phyloP scores from a whole-genome alignment of 768 basidiomycete species.

The Suillus plorans region DNA sequence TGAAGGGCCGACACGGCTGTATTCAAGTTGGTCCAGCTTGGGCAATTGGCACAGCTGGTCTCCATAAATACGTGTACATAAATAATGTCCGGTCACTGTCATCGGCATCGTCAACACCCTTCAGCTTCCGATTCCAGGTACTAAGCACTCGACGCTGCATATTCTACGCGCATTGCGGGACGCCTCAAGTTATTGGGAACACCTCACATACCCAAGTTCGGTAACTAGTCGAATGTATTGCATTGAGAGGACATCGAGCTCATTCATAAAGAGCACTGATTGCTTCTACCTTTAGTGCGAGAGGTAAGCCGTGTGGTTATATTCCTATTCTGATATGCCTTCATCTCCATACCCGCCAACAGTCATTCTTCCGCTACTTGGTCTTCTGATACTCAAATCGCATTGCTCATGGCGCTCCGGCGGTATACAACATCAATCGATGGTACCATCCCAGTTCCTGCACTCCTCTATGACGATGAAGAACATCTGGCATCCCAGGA shows the following conservation, averaged over 20 bases:
- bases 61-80: background rate
- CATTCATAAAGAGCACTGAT: background rate
- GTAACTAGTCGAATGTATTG: background rate
- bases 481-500: slow-evolving; percentile 72
- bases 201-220: background rate
- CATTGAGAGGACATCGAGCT: background rate
- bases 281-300: background rate
- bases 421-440: slow-evolving; percentile 60
- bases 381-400: background rate
- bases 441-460: slow-evolving; percentile 75
- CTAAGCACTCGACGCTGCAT: background rate
- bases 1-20: background rate
- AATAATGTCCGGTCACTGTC: background rate
- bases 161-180: background rate
- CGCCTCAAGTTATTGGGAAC: background rate
- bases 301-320: background rate
- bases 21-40: background rate
- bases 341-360: background rate
- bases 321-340: background rate
- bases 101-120: background rate
- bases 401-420: slow-evolving; percentile 47
- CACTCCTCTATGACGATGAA: slow-evolving; percentile 81
- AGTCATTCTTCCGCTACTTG: background rate
- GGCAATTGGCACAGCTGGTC: background rate
- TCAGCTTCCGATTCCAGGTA: background rate